Evolutionary conservation across 1,284 basidiomycete genomes (phyloP).

Genomic region (Ganoderma resinaceum): DNA sequence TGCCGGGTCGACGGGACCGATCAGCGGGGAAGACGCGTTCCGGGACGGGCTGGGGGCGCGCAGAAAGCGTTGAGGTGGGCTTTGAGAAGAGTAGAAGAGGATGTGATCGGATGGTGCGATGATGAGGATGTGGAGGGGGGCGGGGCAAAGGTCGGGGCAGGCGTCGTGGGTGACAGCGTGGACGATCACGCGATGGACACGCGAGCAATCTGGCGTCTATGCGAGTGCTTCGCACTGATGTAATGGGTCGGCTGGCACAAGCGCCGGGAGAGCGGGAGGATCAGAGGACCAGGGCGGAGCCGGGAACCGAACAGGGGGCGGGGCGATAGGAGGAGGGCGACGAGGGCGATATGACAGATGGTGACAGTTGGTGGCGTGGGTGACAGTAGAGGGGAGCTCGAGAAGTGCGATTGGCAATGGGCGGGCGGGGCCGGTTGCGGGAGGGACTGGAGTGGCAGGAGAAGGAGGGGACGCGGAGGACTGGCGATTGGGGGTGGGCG

Average conservation of each 20-base stretch:
- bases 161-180: conserved; percentile 2
- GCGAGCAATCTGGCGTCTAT: conserved; percentile 26
- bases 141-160: neutral
- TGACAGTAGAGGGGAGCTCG: conserved; percentile 9
- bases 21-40: conserved; percentile 27
- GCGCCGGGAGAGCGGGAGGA: conserved; percentile 10
- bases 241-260: conserved; percentile 17
- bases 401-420: neutral
- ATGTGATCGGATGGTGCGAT: neutral
- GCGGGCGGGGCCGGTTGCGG: conserved; percentile 5
- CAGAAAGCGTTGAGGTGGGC: neutral
- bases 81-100: neutral
- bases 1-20: conserved; percentile 26
- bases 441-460: neutral
- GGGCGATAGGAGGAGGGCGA: conserved; percentile 15
- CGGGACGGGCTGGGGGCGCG: conserved; percentile 9
- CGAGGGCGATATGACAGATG: conserved; percentile 11
- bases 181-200: conserved; percentile 28
- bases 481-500: conserved; percentile 7
- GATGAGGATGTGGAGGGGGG: neutral
- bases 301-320: conserved; percentile 24
- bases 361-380: conserved; percentile 26
- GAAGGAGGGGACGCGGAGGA: neutral
- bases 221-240: conserved; percentile 28
- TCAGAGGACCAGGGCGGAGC: conserved; percentile 20